Conservation (phyloP, 495 filamentous ascomycete species). For the Neurospora sp. region DNA sequence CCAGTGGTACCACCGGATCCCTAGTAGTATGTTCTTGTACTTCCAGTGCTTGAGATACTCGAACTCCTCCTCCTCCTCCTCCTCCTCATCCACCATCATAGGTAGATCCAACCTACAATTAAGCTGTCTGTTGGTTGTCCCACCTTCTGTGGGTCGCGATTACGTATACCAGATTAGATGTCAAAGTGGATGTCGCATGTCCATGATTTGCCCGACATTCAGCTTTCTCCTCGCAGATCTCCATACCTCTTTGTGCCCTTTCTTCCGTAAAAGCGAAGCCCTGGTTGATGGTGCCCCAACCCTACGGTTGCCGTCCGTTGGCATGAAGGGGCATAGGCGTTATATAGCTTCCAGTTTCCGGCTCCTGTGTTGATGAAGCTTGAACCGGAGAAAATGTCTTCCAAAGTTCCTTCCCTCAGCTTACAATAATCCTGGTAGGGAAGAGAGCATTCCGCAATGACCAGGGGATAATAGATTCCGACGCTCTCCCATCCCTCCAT, state of each 20-base stretch:
- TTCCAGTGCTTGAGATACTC: neutral
- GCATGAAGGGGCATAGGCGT: neutral
- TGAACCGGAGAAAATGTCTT: neutral
- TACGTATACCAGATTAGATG: neutral
- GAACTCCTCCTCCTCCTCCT: neutral
- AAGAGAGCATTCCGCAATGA: neutral
- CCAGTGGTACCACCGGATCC: neutral
- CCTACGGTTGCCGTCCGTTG: neutral
- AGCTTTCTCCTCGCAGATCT: neutral
- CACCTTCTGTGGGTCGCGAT: neutral
- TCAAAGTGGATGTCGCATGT: neutral
- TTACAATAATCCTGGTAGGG: neutral
- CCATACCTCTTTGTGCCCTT: neutral
- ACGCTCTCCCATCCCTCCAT: neutral
- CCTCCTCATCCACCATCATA: neutral
- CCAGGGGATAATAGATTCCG: neutral
- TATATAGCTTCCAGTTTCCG: neutral
- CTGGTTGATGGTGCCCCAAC: neutral
- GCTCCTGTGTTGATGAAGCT: neutral
- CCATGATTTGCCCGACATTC: neutral
- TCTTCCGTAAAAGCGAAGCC: neutral
- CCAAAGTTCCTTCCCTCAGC: neutral
- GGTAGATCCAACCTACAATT: neutral
- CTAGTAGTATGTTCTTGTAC: neutral
- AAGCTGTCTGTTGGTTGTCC: neutral